Base-by-base conservation (phyloP, 179 eudicot species). In the Camellia oleifera region DNA sequence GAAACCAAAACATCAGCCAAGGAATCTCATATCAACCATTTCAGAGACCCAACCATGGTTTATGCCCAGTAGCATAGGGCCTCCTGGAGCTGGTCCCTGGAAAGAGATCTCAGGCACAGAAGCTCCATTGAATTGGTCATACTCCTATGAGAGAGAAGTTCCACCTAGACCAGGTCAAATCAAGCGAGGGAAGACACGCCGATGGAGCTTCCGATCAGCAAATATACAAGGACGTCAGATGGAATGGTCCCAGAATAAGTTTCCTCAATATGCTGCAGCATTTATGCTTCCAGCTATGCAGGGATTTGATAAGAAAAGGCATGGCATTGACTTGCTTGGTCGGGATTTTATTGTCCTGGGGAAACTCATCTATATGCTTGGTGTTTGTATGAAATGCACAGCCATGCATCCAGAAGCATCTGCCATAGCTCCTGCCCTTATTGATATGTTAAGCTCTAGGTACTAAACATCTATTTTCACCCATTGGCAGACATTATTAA, bases 271-370 rank as follows among this genome's bases (percentile, higher is more conserved):
- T 84, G 98, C 97, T 5, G 98, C 99, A 0, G 94, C 94, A 7
- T 94, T 95, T 88, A 94, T 95, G 98, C 97, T 94, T 83, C 99
- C 99, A 48, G 93, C 91, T 45, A 95, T 95, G 99, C 90, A 91
- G 84, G 95, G 93, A 23, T 94, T 90, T 78, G 99, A 95, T 86
- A 94, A 92, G 92, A 95, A 89, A 91, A 89, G 93, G 80, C 99
- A 95, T 57, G 99, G 98, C 32, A 96, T 92, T 83, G 98, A 95
- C 86, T 94, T 95, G 87, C 86, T 95, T 76, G 99, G 92, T 17
- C 88, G 98, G 78, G 99, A 95, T 86, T 94, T 92, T 82, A 85
- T 95, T 80, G 95, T 95, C 72, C 83, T 95, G 75, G 99, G 98
- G 60, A 95, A 90, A 85, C 93, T 95, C 76, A 81, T 94, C 77